Percentiles rank a stretch among this genome's conserved stretches.
Conservation (phyloP, 768 basidiomycete genomes). For the Tremella fuciformis region DNA sequence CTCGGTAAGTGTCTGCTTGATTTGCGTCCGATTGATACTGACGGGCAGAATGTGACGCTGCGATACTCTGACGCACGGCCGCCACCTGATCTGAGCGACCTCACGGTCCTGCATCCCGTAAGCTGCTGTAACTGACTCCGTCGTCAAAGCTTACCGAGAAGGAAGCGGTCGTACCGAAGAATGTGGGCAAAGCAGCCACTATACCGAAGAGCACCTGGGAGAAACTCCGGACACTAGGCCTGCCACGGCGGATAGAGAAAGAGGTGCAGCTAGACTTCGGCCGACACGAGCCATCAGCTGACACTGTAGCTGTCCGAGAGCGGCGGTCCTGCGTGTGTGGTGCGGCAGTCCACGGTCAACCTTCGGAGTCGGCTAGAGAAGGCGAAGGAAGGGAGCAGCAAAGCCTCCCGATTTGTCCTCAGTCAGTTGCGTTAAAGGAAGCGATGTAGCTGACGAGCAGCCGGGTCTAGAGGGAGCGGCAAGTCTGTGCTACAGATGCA, state of each 20-base stretch:
- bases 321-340: conserved; percentile 63
- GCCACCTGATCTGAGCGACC: conserved; percentile 14
- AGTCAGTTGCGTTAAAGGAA: conserved; percentile 56
- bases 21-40: neutral
- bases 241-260: conserved; percentile 66
- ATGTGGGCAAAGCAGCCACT: conserved; percentile 38
- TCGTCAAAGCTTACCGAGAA: conserved; percentile 1
- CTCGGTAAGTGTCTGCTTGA: neutral
- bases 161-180: neutral
- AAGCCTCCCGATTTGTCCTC: conserved; percentile 61
- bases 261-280: conserved; percentile 59
- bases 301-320: conserved; percentile 64
- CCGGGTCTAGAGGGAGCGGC: conserved; percentile 71
- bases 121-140: neutral
- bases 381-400: conserved; percentile 35
- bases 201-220: conserved; percentile 29
- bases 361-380: conserved; percentile 57
- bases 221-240: conserved; percentile 63
- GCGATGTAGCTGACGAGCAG: conserved; percentile 51
- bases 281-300: conserved; percentile 50
- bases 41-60: conserved; percentile 1
- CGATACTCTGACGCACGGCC: conserved; percentile 14
- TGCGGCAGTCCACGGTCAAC: conserved; percentile 66
- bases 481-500: conserved; percentile 79
- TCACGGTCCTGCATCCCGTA: conserved; percentile 18